phyloP scores from a whole-genome alignment of 768 basidiomycete species.

The Infundibulicybe gibba region DNA sequence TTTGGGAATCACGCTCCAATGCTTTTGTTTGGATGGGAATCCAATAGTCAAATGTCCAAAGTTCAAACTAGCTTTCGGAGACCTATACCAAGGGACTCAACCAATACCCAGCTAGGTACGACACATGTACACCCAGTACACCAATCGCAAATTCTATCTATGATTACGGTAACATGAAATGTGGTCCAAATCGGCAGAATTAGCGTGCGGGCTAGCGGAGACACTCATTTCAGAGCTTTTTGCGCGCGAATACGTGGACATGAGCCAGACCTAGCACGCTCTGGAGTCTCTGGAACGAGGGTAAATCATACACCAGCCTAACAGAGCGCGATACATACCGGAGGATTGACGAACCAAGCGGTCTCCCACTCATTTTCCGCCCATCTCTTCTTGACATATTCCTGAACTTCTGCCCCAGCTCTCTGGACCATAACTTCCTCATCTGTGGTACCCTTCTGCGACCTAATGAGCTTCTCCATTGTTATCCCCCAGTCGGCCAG shows the following conservation, averaged over 20 bases:
- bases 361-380: constrained; percentile 78
- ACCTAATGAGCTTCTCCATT: constrained; percentile 53
- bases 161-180: too few relatives aligned
- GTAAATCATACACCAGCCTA: too few relatives aligned
- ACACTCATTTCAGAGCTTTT: constrained; percentile 24
- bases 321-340: constrained; percentile 41
- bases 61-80: too few relatives aligned
- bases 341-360: constrained; percentile 90
- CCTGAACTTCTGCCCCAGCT: constrained; percentile 56
- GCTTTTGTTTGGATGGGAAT: too few relatives aligned
- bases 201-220: too few relatives aligned
- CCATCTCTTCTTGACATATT: constrained; percentile 68
- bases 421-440: constrained; percentile 47
- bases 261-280: constrained; percentile 81
- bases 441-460: constrained; percentile 43
- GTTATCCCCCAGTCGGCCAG: constrained; percentile 72
- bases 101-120: too few relatives aligned
- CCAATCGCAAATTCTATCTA: too few relatives aligned
- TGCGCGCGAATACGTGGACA: constrained; percentile 81
- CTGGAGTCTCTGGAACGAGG: constrained; percentile 58
- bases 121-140: too few relatives aligned
- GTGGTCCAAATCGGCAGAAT: too few relatives aligned
- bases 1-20: too few relatives aligned
- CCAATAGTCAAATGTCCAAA: too few relatives aligned
- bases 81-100: too few relatives aligned